Base-by-base conservation (phyloP, 108 stramenopile genomes). In the Skeletonema costatum region DNA sequence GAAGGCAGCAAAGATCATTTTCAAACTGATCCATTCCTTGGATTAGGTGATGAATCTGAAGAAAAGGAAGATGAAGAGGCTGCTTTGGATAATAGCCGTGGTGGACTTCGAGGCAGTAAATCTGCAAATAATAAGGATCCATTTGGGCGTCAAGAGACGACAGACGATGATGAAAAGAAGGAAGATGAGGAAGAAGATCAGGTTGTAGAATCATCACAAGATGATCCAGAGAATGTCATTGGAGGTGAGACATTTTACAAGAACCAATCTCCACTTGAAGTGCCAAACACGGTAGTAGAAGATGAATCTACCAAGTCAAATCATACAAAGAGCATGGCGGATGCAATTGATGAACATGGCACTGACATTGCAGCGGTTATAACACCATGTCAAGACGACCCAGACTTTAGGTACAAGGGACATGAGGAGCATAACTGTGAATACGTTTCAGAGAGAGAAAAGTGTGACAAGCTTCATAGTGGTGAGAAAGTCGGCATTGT, bases 151-250 rank as follows among this genome's bases (percentile, higher is more conserved):
- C 21, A 56, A 25, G 21, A 56, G 25, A 25, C 29, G 53, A 21
- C 25, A 29, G 25, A 25, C 10, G 16, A 56, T 56, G 4, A 29
- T 10, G 53, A 56, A 25, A 6, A 25, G 25, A 11, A 56, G 8
- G 25, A 56, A 29, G 7, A 56, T 5, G 86, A 86, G 51, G 77
- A 87, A 42, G 66, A 87, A 14, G 36, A 60, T n/a, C 83, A 87
- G 66, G 76, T 71, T 17, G 88, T 86, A 87, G 77, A 88, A 17
- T 90, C 88, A 42, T 87, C 90, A 5, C 87, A 85, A 60, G 87
- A 88, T 13, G 85, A 87, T 50, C 86, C 87, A 3, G 84, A 71
- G 29, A 85, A 80, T 19, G 5, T 77, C 16, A 82, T n/a, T 6
- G 53, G 29, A 56, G 25, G 29, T 25, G 25, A 25, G 1, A 56